Evolutionary conservation across 1,284 basidiomycete species (phyloP).

Genomic region (Prillingera fragicola): DNA sequence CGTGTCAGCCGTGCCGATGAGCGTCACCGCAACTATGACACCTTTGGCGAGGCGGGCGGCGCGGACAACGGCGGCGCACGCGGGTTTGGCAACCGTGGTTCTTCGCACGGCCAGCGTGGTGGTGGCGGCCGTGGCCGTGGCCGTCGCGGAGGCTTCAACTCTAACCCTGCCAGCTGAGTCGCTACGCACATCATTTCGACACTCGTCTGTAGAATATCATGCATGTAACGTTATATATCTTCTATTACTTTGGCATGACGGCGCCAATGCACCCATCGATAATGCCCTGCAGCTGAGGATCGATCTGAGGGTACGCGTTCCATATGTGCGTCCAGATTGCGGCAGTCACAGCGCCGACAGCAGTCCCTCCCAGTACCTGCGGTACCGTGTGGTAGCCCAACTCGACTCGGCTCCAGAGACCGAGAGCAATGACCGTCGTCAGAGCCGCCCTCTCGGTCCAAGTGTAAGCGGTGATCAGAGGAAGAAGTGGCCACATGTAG

Average conservation of each 20-base stretch:
- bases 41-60: slow-evolving; percentile 43
- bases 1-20: slow-evolving; percentile 37
- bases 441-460: slow-evolving; percentile 42
- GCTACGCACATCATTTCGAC: not conserved
- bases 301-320: slow-evolving; percentile 15
- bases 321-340: slow-evolving; percentile 52
- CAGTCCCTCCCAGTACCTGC: slow-evolving; percentile 65
- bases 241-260: not conserved
- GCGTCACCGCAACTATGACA: slow-evolving; percentile 41
- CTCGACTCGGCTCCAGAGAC: slow-evolving; percentile 65
- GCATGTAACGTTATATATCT: slow-evolving; percentile 8
- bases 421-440: slow-evolving; percentile 41
- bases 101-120: slow-evolving; percentile 5
- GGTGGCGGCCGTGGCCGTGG: slow-evolving; percentile 9
- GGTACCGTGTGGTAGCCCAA: slow-evolving; percentile 73
- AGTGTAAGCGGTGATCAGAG: slow-evolving; percentile 53
- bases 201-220: slow-evolving; percentile 5
- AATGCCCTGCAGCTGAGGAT: not conserved
- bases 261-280: not conserved
- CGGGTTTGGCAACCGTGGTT: too few relatives aligned
- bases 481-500: slow-evolving; percentile 60
- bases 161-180: not conserved
- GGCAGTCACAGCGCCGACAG: slow-evolving; percentile 58
- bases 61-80: slow-evolving; percentile 6
- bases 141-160: not conserved